Evolutionary conservation across 2,329 filamentous ascomycete species (phyloP), one percentile per base, ranked within the genome.

Genomic region (Exophiala phaeomuriformis): DNA sequence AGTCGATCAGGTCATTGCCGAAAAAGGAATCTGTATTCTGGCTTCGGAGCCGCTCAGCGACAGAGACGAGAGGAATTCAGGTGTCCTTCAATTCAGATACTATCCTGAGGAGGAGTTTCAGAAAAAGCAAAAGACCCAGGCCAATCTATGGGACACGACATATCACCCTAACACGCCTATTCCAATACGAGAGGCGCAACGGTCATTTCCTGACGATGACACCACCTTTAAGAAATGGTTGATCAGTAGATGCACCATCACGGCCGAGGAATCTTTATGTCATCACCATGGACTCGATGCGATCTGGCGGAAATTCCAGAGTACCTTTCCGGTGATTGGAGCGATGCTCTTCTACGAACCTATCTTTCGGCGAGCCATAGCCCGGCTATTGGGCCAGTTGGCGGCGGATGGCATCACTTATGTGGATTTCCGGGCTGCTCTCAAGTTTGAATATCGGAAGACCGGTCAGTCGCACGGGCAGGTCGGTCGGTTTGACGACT

Each of bases 331-430:
- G 2, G 80, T 91, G 3, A 77, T 91, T 42, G 80, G 81, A 39
- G 84, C 82, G 10, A 79, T 95, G 48, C 77, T 95, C 46, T 87
- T 86, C 70, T 95, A 96, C 70, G 91, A 96, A 70, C 90, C 90
- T 9, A 88, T 97, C 58, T 91, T 88, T 71, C 82, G 89, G 28
- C 75, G 76, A 12, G 94, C 89, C 64, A 72, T 96, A 56, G 81
- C 79, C 30, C 78, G 81, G 27, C 76, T 96, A 63, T 81, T 95
- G 68, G 73, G 73, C 46, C 77, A 84, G 45, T 75, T 96, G 27
- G 76, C 84, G n/a, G 81, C 81, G 3, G 91, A 98, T 67, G 89
- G 90, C 3, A 81, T 96, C 31, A 82, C 77, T 64, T 97, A 89
- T 78, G 86, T 86, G 9, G 93, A 97, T 66, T 73, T 96, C 56